Evolutionary conservation across 164 flowering plant species (phyloP).

Genomic region (Berberis vulgaris): DNA sequence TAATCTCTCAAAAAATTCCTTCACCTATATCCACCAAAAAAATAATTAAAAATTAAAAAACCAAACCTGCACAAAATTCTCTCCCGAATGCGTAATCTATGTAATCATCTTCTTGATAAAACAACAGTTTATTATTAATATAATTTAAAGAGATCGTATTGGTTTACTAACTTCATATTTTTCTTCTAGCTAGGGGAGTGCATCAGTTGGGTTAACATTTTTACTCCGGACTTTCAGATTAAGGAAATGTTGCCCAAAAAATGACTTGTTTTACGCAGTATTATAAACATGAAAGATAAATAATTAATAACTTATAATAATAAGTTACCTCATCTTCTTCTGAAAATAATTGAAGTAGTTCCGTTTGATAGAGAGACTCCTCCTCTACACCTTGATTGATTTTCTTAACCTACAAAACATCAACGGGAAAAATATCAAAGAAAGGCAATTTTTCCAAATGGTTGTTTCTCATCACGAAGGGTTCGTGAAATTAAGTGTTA

Average conservation of each 20-base stretch:
- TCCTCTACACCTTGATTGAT: conserved; percentile 25
- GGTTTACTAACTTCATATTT: too few relatives aligned
- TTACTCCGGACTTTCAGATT: not conserved
- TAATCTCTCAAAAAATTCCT: conserved; percentile 50
- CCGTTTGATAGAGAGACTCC: conserved; percentile 39
- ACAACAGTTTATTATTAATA: too few relatives aligned
- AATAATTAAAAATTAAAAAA: not conserved
- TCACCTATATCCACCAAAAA: conserved; percentile 30
- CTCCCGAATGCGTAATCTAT: too few relatives aligned
- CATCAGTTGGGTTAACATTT: too few relatives aligned
- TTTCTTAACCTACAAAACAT: conserved; percentile 30
- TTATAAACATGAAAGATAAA: not conserved
- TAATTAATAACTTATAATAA: not conserved
- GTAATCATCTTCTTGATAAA: too few relatives aligned
- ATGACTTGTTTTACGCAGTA: too few relatives aligned
- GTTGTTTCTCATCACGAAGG: not conserved
- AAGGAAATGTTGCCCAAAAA: too few relatives aligned
- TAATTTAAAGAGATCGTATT: too few relatives aligned
- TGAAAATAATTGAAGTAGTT: conserved; percentile 56
- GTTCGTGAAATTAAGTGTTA: too few relatives aligned
- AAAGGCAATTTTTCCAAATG: not conserved
- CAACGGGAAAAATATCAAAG: not conserved
- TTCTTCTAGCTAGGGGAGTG: too few relatives aligned
- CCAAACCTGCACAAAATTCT: not conserved
- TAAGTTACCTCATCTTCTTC: conserved; percentile 71